Base-by-base conservation (phyloP, 768 basidiomycete genomes). In the Lactarius pseudohatsudake region DNA sequence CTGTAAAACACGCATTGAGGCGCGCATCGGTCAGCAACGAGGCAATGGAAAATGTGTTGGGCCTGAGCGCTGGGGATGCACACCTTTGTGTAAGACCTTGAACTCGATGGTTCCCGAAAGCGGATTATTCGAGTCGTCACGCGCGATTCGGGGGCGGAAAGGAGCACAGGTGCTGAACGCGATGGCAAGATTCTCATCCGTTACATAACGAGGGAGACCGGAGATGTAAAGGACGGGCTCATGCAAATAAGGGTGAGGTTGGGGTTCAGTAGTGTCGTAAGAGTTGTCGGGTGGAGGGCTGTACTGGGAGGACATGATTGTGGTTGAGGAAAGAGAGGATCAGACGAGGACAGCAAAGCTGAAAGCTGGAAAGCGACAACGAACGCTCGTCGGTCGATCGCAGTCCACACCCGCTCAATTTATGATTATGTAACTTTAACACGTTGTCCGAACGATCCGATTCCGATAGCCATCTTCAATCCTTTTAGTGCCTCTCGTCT, bases 151-250 rank as follows among this genome's bases (percentile, higher is more conserved):
- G 53, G 90, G 92, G 72, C 92, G 85, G 80, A 92, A 91, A 7
- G 91, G 92, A 28, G 88, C 89, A 74, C 90, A 93, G 70, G 81
- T 79, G 70, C 86, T 82, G 72, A 94, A 87, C 2, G 90, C 86
- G 68, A 83, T 72, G 2, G 92, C 92, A 28, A 94, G 81, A 71
- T 86, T 87, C 73, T 91, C 87, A 76, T 94, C 92, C 61, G 86
- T 79, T 60, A 92, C 83, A 77, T 83, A 86, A 41, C 86, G 77
- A 5, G 93, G 89, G 53, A 94, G 77, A 76, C 86, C 88, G 28
- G 92, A 85, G 76, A 94, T 87, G 79, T 92, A 89, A 56, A 94
- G 80, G 67, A 91, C 74, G 22, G 92, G 90, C 73, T 94, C 91
- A 74, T 90, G 89, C 70, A 94, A 85, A 78, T 91, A 93, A 38